These are phyloP conservation scores for Aurinia saxatilis DNA, from an alignment of 345 rosid genomes.

Conservation along the genomic window DNA sequence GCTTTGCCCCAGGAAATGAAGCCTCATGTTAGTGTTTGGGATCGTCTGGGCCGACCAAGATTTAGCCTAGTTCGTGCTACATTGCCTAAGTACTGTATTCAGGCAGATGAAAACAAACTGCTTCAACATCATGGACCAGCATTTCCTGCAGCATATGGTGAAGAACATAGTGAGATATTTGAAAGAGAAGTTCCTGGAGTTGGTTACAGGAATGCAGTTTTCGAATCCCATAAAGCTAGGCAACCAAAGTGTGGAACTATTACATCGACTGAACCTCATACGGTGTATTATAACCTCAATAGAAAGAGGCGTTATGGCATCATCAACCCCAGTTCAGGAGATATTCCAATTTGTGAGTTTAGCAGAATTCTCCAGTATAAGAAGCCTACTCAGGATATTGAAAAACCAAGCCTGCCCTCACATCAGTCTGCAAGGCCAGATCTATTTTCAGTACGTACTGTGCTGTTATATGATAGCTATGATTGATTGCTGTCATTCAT, in stretches of 20 bases:
- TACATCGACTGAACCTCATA: slow-evolving; percentile 11
- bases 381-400: slow-evolving; percentile 8
- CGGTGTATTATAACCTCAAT: background rate
- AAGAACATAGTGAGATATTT: background rate
- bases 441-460: slow-evolving; percentile 20
- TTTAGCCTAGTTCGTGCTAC: background rate
- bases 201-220: slow-evolving; percentile 5
- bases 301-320: slow-evolving; percentile 32
- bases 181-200: slow-evolving; percentile 8
- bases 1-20: slow-evolving; percentile 1
- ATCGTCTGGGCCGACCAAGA: slow-evolving; percentile 28
- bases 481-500: background rate
- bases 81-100: background rate
- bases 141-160: slow-evolving; percentile 18
- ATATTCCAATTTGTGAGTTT: slow-evolving; percentile 9
- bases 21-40: slow-evolving; percentile 34
- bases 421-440: slow-evolving; percentile 4
- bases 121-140: slow-evolving; percentile 14
- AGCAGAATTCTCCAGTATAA: slow-evolving; percentile 12
- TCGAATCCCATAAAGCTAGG: background rate
- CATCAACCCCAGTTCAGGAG: slow-evolving; percentile 1
- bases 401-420: slow-evolving; percentile 13
- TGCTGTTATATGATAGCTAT: background rate
- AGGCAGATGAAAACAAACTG: slow-evolving; percentile 6
- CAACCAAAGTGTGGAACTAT: background rate